Evolutionary conservation across 2,329 filamentous ascomycete genomes (phyloP).

Genomic region (Verticillium isaacii): DNA sequence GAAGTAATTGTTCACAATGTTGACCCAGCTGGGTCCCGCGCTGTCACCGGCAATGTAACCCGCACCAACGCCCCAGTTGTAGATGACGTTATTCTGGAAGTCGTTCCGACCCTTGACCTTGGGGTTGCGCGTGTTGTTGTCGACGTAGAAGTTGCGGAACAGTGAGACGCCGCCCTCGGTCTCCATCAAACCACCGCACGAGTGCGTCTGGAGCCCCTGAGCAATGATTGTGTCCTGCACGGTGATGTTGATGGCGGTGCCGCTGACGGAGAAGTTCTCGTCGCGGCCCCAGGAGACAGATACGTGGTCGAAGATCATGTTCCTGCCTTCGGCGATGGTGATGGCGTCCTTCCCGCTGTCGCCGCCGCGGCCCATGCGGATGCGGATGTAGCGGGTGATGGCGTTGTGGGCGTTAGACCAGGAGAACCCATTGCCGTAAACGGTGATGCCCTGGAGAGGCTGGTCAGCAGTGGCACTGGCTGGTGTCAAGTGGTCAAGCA

Average conservation of each 20-base stretch:
- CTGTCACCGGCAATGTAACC: constrained; percentile 51
- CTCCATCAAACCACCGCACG: constrained; percentile 46
- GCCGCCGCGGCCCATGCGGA: constrained; percentile 47
- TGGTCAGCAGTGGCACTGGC: neutral
- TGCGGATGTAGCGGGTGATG: constrained; percentile 50
- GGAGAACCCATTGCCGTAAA: constrained; percentile 50
- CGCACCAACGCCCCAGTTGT: constrained; percentile 51
- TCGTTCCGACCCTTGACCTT: constrained; percentile 54
- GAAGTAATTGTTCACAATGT: constrained; percentile 54
- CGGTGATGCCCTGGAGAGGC: constrained; percentile 32
- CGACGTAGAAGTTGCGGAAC: constrained; percentile 51
- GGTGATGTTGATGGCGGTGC: constrained; percentile 41
- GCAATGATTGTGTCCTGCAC: constrained; percentile 49
- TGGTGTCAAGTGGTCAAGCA: neutral
- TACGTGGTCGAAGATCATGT: constrained; percentile 54
- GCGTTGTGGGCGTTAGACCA: constrained; percentile 47
- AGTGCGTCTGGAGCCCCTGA: constrained; percentile 48
- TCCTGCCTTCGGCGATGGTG: constrained; percentile 45
- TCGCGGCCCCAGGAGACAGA: constrained; percentile 50
- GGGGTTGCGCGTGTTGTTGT: constrained; percentile 53
- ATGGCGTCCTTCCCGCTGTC: constrained; percentile 49
- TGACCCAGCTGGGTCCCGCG: constrained; percentile 38
- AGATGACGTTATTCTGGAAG: constrained; percentile 47
- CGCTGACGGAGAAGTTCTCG: constrained; percentile 49
- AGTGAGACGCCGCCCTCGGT: constrained; percentile 43